Base-by-base conservation (phyloP, 768 basidiomycete species). In the Collybia nuda region DNA sequence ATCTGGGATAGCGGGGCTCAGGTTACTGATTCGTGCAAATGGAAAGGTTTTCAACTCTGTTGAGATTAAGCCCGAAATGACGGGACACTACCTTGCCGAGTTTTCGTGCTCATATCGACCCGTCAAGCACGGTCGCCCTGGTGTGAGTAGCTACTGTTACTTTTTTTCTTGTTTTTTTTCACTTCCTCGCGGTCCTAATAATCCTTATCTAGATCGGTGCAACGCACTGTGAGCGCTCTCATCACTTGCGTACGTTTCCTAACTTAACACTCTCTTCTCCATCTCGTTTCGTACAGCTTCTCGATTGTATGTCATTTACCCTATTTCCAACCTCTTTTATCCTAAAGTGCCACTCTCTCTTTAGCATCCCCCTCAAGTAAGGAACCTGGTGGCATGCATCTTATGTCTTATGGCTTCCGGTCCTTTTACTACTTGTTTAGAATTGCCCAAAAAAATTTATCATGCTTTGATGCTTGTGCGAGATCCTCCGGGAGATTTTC, bases 21-120 rank as follows among this genome's bases (percentile, higher is more conserved):
- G 4, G 24, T n/a, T 23, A 23, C 3, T 59, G 48, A 59, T 32
- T 18, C 24, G 39, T 28, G 22, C 41, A 8, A 47, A 22, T 46
- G 40, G 14, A 28, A 49, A 92, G 89, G 85, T 88, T 54, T 93
- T 93, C 81, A 93, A 93, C 79, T 86, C 93, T 38, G 93, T 98
- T 56, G 96, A 98, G 76, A 95, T 98, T 80, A 98, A 96, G 80
- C 95, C 97, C 58, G 97, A 99, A 75, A 99, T 99, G 97, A 92
- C 90, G 56, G 97, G 97, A 52, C 95, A 96, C 85, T 98, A 99
- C 79, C 93, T 98, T 67, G 97, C 81, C 56, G 97, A 99, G 77
- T 92, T 91, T 77, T 91, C 91, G 24, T 91, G 90, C 78, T 93
- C 96, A 54, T 98, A 97, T 88, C 84, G 89, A 68, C 96, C 96